These are phyloP conservation scores for Penicillium pancosmium DNA, from an alignment of 495 filamentous ascomycete species.

Conservation along the genomic window DNA sequence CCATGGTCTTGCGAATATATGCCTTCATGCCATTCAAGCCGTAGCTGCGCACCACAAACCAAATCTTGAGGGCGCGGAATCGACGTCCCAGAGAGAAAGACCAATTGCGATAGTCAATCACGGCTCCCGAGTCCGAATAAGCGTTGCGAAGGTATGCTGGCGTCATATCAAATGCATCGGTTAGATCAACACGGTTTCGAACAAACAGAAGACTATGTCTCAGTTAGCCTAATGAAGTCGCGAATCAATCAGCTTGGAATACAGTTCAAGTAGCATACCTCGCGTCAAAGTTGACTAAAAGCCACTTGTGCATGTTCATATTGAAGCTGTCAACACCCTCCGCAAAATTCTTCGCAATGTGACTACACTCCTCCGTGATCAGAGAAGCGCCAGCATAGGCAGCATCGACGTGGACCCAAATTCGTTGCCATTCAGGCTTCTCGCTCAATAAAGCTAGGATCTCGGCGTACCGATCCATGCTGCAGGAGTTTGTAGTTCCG, in stretches of 20 bases:
- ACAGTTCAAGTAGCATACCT: conserved; percentile 38
- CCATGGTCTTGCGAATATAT: conserved; percentile 68
- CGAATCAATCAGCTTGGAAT: neutral
- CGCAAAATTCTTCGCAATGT: conserved; percentile 63
- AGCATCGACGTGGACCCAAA: conserved; percentile 97
- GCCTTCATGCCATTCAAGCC: conserved; percentile 77
- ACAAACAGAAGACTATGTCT: conserved; percentile 70
- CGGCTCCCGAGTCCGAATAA: conserved; percentile 77
- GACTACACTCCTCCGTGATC: conserved; percentile 77
- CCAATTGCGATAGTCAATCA: conserved; percentile 98
- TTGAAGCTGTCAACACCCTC: conserved; percentile 82
- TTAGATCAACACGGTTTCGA: conserved; percentile 71
- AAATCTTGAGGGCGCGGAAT: conserved; percentile 93
- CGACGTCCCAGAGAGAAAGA: conserved; percentile 92
- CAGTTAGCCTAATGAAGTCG: neutral
- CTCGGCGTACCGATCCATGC: conserved; percentile 76
- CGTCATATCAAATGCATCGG: conserved; percentile 77
- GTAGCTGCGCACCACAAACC: conserved; percentile 92
- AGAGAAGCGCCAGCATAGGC: conserved; percentile 90
- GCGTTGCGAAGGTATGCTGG: conserved; percentile 81
- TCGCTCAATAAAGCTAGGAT: conserved; percentile 67
- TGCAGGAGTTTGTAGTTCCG: conserved; percentile 87
- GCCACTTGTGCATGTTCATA: conserved; percentile 98
- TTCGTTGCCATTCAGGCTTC: conserved; percentile 55
- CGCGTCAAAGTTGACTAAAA: conserved; percentile 93